These are phyloP conservation scores for Gardenia jasminoides DNA, from an alignment of 257 asterid genomes.

Conservation along the genomic window DNA sequence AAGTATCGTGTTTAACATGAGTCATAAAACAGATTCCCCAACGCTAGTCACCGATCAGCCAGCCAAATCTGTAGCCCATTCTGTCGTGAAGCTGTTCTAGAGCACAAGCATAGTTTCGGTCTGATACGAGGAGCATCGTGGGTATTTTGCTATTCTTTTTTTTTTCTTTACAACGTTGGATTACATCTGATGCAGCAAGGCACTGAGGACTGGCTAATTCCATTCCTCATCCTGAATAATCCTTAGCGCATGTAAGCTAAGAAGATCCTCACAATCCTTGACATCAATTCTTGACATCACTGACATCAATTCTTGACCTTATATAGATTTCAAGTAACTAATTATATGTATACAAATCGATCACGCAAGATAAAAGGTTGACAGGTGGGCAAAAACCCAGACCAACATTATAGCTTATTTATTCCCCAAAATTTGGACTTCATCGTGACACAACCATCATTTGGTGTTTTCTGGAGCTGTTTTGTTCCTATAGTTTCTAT, in stretches of 20 bases:
- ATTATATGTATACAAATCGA: background rate
- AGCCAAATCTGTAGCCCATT: background rate
- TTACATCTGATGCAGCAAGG: too few relatives aligned
- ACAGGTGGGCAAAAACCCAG: background rate
- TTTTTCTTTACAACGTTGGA: too few relatives aligned
- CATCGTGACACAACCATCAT: background rate
- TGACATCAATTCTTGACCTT: background rate
- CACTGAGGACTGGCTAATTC: too few relatives aligned
- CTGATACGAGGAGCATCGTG: too few relatives aligned
- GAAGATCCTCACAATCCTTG: too few relatives aligned
- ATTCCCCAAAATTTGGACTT: background rate
- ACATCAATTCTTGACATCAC: background rate
- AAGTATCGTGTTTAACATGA: background rate
- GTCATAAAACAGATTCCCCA: background rate
- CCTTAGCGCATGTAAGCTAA: too few relatives aligned
- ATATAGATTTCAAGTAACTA: background rate
- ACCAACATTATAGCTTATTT: conserved; percentile 9
- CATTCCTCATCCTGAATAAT: too few relatives aligned
- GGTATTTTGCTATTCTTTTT: too few relatives aligned
- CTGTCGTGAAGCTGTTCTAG: background rate
- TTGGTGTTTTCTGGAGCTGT: background rate
- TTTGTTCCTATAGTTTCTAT: background rate
- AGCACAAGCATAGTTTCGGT: background rate
- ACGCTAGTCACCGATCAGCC: background rate
- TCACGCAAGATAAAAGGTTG: background rate